phyloP scores from a whole-genome alignment of 495 filamentous ascomycete species.

The Bacidia gigantensis region DNA sequence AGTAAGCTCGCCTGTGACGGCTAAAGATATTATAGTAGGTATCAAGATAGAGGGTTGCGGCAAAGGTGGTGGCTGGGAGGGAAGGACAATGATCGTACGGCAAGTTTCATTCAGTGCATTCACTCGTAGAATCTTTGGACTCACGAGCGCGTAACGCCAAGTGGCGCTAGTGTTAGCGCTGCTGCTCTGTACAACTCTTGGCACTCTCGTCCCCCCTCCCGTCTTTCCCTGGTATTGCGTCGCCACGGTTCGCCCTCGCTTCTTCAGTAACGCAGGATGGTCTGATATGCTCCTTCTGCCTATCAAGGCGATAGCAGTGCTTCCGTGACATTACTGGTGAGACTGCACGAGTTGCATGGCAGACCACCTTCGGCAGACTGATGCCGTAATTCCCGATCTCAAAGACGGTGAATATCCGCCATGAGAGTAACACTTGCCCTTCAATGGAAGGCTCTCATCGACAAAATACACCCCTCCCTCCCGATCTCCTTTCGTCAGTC shows the following conservation, averaged over 20 bases:
- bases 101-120: neutral
- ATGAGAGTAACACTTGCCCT: conserved; percentile 33
- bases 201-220: neutral
- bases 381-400: too few species aligned
- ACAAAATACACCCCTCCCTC: conserved; percentile 57
- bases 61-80: neutral
- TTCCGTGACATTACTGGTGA: neutral
- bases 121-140: neutral
- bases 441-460: conserved; percentile 34
- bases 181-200: neutral
- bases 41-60: neutral
- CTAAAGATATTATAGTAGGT: conserved; percentile 10
- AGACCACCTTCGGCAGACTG: too few species aligned
- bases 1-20: conserved; percentile 15
- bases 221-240: neutral
- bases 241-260: neutral
- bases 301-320: neutral
- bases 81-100: neutral
- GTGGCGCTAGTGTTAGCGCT: neutral
- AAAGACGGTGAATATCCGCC: neutral
- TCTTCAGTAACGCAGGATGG: too few species aligned
- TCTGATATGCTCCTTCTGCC: neutral
- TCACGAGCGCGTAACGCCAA: neutral
- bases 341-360: too few species aligned
- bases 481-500: conserved; percentile 51